Conservation (phyloP, 352 stramenopile genomes). For the Thraustochytrium striatum region DNA sequence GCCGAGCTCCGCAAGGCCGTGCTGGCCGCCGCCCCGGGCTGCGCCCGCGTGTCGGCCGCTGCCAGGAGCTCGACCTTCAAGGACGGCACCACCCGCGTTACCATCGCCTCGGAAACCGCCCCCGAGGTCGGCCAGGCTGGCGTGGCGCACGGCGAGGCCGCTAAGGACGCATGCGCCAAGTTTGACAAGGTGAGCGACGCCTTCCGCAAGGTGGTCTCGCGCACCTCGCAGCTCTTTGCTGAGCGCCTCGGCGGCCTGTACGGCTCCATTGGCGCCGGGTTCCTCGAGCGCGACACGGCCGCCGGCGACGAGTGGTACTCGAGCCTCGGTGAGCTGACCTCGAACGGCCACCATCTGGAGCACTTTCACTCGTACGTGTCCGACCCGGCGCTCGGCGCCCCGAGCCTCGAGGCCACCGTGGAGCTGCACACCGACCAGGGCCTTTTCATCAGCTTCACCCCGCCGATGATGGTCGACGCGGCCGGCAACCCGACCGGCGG, state of each 20-base stretch:
- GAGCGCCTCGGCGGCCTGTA: slow-evolving; percentile 5
- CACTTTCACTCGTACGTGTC: slow-evolving; percentile 64
- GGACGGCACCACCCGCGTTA: slow-evolving; percentile 58
- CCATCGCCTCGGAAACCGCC: slow-evolving; percentile 51
- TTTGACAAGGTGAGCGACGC: slow-evolving; percentile 43
- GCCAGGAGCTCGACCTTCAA: neutral
- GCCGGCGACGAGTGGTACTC: slow-evolving; percentile 28
- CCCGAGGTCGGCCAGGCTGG: slow-evolving; percentile 19
- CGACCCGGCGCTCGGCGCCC: neutral
- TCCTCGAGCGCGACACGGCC: neutral
- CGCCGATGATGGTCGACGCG: slow-evolving; percentile 53
- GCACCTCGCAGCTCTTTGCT: slow-evolving; percentile 51
- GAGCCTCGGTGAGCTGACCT: slow-evolving; percentile 53
- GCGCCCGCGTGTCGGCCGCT: neutral
- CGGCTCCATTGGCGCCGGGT: neutral
- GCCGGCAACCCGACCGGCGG: neutral
- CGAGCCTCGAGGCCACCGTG: slow-evolving; percentile 52
- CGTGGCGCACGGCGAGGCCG: neutral
- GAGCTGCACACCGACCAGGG: slow-evolving; percentile 66
- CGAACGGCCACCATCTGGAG: slow-evolving; percentile 61
- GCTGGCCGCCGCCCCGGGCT: neutral
- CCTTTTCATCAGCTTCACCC: slow-evolving; percentile 63
- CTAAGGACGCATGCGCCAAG: neutral
- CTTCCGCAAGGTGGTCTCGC: slow-evolving; percentile 52
- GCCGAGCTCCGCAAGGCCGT: neutral